Conservation (phyloP, 768 basidiomycete genomes). For the Lactarius psammicola region DNA sequence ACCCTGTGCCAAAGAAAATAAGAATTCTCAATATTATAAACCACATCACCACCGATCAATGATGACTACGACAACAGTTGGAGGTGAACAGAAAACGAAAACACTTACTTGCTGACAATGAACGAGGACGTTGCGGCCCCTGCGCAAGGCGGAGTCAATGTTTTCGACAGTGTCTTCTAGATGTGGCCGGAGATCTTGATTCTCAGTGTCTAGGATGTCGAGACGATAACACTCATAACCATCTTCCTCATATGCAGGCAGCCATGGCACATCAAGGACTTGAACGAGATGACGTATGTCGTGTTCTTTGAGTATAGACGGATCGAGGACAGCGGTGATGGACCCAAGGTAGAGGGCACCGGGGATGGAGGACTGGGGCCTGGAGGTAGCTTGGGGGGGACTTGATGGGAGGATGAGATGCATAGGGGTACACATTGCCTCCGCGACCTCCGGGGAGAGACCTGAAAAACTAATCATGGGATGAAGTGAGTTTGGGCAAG, state of each 20-base stretch:
- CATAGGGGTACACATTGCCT: conserved; percentile 86
- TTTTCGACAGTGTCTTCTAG: conserved; percentile 65
- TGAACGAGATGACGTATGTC: conserved; percentile 61
- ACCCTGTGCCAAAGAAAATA: conserved; percentile 46
- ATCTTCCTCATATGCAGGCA: conserved; percentile 40
- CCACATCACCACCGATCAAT: conserved; percentile 13
- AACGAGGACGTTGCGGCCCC: conserved; percentile 66
- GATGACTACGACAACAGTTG: conserved; percentile 16
- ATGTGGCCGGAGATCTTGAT: conserved; percentile 63
- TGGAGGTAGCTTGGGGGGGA: conserved; percentile 33
- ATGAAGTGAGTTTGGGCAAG: conserved; percentile 15
- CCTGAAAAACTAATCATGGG: conserved; percentile 78
- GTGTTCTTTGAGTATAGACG: conserved; percentile 47
- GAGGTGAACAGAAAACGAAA: conserved; percentile 5
- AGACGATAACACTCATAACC: conserved; percentile 58
- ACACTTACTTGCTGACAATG: conserved; percentile 76
- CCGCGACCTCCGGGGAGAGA: conserved; percentile 71
- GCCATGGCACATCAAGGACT: conserved; percentile 65
- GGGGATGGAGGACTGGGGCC: conserved; percentile 28
- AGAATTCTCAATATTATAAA: conserved; percentile 1
- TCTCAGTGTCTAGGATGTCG: conserved; percentile 60
- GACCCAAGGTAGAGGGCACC: conserved; percentile 73
- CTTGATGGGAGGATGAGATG: conserved; percentile 56
- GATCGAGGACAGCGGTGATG: conserved; percentile 57
- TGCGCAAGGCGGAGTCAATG: conserved; percentile 59